Conservation (phyloP, 345 rosid genomes). For the Eucalyptus melliodora region DNA sequence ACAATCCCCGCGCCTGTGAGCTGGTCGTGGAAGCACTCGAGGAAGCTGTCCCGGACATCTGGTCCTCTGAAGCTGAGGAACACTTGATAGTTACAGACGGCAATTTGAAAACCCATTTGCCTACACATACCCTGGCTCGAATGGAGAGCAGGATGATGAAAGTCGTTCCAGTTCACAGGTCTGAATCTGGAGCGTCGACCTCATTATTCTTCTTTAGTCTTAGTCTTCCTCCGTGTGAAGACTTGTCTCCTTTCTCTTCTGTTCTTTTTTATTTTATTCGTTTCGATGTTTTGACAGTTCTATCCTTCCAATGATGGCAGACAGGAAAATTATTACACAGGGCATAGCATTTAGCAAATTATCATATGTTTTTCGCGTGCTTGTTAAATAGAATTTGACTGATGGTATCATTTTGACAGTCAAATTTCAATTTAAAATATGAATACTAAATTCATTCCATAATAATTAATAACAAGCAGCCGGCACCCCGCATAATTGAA, state of each 20-base stretch:
- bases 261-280: no score
- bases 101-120: neutral
- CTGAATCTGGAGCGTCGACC: neutral
- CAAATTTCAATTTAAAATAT: no score
- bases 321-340: neutral
- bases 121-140: neutral
- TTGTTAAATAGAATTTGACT: neutral
- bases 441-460: neutral
- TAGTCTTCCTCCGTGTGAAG: neutral
- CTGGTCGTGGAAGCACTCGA: neutral
- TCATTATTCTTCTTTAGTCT: accelerated
- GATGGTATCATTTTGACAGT: neutral
- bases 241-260: neutral
- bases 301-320: neutral
- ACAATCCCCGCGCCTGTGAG: neutral
- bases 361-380: accelerated
- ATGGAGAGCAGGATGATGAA: neutral
- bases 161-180: neutral
- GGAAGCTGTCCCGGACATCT: neutral
- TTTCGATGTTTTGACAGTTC: accelerated
- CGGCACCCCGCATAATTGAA: no score
- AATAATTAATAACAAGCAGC: no score
- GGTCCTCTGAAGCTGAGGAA: neutral
- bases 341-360: neutral
- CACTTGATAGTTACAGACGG: neutral